Percentiles rank a stretch among this genome's conserved stretches.
phyloP scores from a whole-genome alignment of 805 yeast genomes.

The Pichia insulana region DNA sequence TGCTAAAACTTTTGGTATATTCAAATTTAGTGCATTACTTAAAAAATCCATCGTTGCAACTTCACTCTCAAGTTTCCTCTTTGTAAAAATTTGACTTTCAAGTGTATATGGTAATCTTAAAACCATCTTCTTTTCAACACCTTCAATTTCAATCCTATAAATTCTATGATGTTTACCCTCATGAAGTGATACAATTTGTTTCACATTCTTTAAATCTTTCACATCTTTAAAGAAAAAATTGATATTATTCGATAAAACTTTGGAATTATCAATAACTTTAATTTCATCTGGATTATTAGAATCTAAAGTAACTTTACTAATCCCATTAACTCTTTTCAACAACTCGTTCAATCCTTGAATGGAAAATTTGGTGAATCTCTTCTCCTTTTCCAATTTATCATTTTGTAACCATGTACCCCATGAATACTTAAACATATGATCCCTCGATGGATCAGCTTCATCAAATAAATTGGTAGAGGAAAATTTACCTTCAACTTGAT shows the following conservation, averaged over 20 bases:
- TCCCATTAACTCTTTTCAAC: slow-evolving; percentile 5
- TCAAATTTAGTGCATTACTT: slow-evolving; percentile 49
- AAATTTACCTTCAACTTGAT: neutral
- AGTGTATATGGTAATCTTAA: slow-evolving; percentile 81
- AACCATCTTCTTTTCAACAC: slow-evolving; percentile 43
- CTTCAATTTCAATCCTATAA: slow-evolving; percentile 48
- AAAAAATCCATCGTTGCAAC: slow-evolving; percentile 90
- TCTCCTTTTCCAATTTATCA: slow-evolving; percentile 64
- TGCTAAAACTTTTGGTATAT: slow-evolving; percentile 66
- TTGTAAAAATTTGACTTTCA: slow-evolving; percentile 55
- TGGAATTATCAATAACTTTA: slow-evolving; percentile 21
- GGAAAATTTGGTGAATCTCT: slow-evolving; percentile 74
- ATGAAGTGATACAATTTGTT: slow-evolving; percentile 73
- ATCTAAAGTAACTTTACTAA: slow-evolving; percentile 3
- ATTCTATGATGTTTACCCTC: slow-evolving; percentile 93
- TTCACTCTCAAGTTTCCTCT: slow-evolving; percentile 71
- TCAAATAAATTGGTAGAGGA: slow-evolving; percentile 11
- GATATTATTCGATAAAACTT: slow-evolving; percentile 18
- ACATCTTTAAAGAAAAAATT: slow-evolving; percentile 12
- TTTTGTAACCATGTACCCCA: slow-evolving; percentile 95
- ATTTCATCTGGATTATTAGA: slow-evolving; percentile 33
- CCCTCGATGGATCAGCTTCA: slow-evolving; percentile 12
- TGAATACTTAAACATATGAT: slow-evolving; percentile 66
- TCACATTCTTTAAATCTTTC: slow-evolving; percentile 31
- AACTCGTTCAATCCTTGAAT: slow-evolving; percentile 58